Evolutionary conservation across 139 green algal genomes (phyloP), one percentile per base, ranked within the genome.

Genomic region (Chlamydomonas schloesseri): DNA sequence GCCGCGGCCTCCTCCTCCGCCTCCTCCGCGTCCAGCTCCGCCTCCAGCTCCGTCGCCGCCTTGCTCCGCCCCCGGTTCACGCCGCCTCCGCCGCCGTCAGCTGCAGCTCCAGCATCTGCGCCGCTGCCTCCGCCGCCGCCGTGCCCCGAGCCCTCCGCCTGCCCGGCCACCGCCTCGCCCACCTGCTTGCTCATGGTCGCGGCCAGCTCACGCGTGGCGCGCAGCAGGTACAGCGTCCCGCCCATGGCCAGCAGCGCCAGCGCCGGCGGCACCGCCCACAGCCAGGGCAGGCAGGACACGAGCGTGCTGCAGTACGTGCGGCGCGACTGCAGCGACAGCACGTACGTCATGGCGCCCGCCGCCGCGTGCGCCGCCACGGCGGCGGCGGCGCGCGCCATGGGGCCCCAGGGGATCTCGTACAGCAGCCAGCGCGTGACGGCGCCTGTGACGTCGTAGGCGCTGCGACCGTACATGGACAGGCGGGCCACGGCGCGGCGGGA

Each of bases 341-440:
- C 78, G 65, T 67, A 84, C 46, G 64, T 74, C n/a, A 84, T 42
- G 18, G 64, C 78, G 21, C 24, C 64, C n/a, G 78, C 64, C 29
- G 28, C 26, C 0, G 50, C 20, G 42, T 84, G 78, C 29, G 74
- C 29, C 29, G 78, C 37, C 1, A n/a, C 13, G 11, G 64, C n/a
- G 46, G 65, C 46, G 42, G 50, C 18, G 10, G 46, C 42, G 2
- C 78, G 78, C 5, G n/a, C 18, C 9, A 84, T 23, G 15, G 46
- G n/a, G n/a, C 42, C 46, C 78, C 78, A 84, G 24, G 78, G 78
- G 1, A 74, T 42, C 18, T 53, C 42, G 37, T 36, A 33, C 21
- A 84, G 0, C 24, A 84, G 28, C 78, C 64, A 74, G 4, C 0
- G 17, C 28, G 2, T 20, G 13, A 42, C n/a, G 8, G 29, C 8